A percentile compares a stretch with the other conserved stretches of the same genome.
Evolutionary conservation across 306 rosid genomes (phyloP).

Genomic region (Vicia villosa): DNA sequence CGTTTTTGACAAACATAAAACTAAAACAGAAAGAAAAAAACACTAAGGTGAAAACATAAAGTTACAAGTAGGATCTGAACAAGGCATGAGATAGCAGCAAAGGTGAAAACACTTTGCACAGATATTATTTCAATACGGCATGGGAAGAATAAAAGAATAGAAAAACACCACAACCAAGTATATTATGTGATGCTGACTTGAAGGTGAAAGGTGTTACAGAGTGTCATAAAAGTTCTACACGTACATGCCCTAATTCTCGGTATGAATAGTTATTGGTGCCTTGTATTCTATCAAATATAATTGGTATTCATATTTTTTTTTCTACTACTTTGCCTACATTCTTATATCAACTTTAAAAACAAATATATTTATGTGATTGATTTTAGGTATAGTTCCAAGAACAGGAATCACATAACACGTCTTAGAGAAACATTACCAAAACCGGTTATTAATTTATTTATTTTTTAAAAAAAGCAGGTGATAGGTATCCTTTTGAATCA

Average conservation of each 20-base stretch:
- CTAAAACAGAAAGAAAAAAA: too few species aligned
- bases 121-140: background rate
- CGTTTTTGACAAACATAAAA: too few species aligned
- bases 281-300: background rate
- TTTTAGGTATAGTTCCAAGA: background rate
- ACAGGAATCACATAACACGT: conserved; percentile 1
- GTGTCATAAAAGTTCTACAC: background rate
- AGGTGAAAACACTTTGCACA: background rate
- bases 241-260: background rate
- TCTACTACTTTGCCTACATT: background rate
- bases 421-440: conserved; percentile 4
- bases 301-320: background rate
- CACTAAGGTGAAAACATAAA: too few species aligned
- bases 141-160: background rate
- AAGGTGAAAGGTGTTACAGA: background rate
- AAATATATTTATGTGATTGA: background rate
- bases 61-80: too few species aligned
- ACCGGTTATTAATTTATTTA: background rate
- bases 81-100: too few species aligned
- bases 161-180: conserved; percentile 10
- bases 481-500: conserved; percentile 15
- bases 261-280: background rate
- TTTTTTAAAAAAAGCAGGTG: background rate
- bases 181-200: background rate
- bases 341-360: background rate